Evolutionary conservation across 2,329 filamentous ascomycete species (phyloP).

Genomic region (Tolypocladium sp.): DNA sequence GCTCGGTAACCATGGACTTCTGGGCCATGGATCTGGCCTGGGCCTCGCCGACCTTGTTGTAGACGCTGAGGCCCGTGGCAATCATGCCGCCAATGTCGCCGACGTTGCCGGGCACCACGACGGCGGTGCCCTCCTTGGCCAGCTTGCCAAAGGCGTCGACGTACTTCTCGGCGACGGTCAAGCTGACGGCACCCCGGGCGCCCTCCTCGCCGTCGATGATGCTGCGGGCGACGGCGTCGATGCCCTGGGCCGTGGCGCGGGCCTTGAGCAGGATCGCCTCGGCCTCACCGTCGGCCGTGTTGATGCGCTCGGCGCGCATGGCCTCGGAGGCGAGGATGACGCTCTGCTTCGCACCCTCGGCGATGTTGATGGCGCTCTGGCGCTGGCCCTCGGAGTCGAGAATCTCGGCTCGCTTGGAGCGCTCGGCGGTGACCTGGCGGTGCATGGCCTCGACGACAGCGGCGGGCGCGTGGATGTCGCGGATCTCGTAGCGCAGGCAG

Average conservation of each 20-base stretch:
- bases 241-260: slow-evolving; percentile 74
- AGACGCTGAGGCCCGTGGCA: slow-evolving; percentile 88
- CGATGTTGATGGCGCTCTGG: slow-evolving; percentile 97
- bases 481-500: slow-evolving; percentile 93
- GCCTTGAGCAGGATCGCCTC: slow-evolving; percentile 87
- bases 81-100: slow-evolving; percentile 97
- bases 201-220: slow-evolving; percentile 65
- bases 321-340: slow-evolving; percentile 96
- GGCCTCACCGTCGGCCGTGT: slow-evolving; percentile 83
- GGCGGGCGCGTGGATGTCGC: slow-evolving; percentile 92
- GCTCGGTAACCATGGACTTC: slow-evolving; percentile 27
- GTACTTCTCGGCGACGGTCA: slow-evolving; percentile 94
- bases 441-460: slow-evolving; percentile 97
- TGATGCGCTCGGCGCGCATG: slow-evolving; percentile 82
- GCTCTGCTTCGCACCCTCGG: slow-evolving; percentile 92
- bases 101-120: slow-evolving; percentile 94
- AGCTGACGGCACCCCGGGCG: slow-evolving; percentile 75
- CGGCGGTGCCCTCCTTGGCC: slow-evolving; percentile 89
- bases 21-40: slow-evolving; percentile 61
- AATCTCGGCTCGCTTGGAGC: slow-evolving; percentile 95
- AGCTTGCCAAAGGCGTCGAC: slow-evolving; percentile 90
- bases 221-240: slow-evolving; percentile 71
- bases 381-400: slow-evolving; percentile 94
- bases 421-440: slow-evolving; percentile 92
- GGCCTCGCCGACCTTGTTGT: slow-evolving; percentile 80